Evolutionary conservation across 495 filamentous ascomycete species (phyloP), one percentile per base, ranked within the genome.

Genomic region (Neurospora sublineolata): DNA sequence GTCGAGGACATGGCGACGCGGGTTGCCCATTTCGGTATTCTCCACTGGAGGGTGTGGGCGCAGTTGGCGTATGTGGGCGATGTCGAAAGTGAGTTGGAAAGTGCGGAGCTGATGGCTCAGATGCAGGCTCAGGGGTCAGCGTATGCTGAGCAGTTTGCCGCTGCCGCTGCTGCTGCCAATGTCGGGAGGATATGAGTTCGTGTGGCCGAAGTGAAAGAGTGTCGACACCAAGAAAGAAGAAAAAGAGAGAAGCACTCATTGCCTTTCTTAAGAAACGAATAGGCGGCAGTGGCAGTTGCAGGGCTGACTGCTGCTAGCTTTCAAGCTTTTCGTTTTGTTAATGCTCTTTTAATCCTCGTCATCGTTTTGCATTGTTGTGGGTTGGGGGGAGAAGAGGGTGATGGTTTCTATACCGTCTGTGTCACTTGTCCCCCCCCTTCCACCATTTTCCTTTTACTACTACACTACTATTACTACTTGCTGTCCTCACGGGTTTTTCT

Each of bases 31-130:
- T 87, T 97, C 52, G 88, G 89, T 10, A 85, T 93, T 23, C 80
- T 97, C 30, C 93, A 97, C 79, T 97, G 93, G 93, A 85, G 90
- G 68, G 89, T 96, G 3, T 97, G 93, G 93, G 89, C 87, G 7
- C 88, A 89, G 38, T 80, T 92, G 67, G 86, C 88, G 1, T 96
- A 92, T 77, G 75, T 82, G 1, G 76, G 73, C 9, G 82, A 82
- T 27, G 70, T 76, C n/a, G 77, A 80, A 20, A 60, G 41, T 30
- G 77, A 78, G 40, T 41, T 72, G 39, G 37, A 70, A 3, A 36
- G 16, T 5, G 36, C 27, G 0, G 41, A 42, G 27, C 14, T 64
- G 23, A 64, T 64, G 52, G 30, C 27, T 33, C 52, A 64, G 52
- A 30, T 64, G 52, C 27, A 64, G 52, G 52, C 52, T 33, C 52